phyloP scores from a whole-genome alignment of 257 asterid species.

The Solanum tarijense region DNA sequence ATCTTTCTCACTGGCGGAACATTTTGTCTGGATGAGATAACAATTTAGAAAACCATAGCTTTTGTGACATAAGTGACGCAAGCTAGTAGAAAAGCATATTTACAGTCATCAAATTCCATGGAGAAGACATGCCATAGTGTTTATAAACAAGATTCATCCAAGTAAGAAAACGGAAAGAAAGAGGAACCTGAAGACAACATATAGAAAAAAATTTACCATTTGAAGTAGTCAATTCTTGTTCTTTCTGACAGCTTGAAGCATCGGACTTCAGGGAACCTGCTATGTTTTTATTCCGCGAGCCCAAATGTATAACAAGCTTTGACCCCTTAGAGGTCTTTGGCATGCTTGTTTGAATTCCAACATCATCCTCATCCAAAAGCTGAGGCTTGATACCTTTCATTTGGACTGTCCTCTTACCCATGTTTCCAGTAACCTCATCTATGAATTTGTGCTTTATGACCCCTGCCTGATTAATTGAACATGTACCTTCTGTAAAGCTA shows the following conservation, averaged over 20 bases:
- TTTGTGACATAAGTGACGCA: background rate
- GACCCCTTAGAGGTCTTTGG: slow-evolving; percentile 54
- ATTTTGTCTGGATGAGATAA: background rate
- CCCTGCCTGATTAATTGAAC: slow-evolving; percentile 34
- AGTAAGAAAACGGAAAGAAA: background rate
- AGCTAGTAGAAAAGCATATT: background rate
- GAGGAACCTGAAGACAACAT: background rate
- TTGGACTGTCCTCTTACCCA: slow-evolving; percentile 41
- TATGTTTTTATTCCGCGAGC: slow-evolving; percentile 50
- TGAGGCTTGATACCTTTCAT: slow-evolving; percentile 50
- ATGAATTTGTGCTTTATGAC: slow-evolving; percentile 38
- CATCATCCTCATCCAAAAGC: slow-evolving; percentile 23
- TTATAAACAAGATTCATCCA: background rate
- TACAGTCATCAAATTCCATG: background rate
- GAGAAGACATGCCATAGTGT: background rate
- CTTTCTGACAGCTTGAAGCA: slow-evolving; percentile 45
- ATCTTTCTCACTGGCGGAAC: background rate
- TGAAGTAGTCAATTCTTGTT: slow-evolving; percentile 39
- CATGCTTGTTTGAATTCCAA: slow-evolving; percentile 27
- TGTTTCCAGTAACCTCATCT: slow-evolving; percentile 41
- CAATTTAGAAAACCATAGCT: background rate
- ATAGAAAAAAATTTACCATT: slow-evolving; percentile 33
- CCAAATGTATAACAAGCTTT: slow-evolving; percentile 91
- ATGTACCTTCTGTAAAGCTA: slow-evolving; percentile 35
- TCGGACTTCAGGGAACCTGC: slow-evolving; percentile 52